These are phyloP conservation scores for Zizania latifolia DNA, from an alignment of 176 grass and related monocot species.

Conservation along the genomic window DNA sequence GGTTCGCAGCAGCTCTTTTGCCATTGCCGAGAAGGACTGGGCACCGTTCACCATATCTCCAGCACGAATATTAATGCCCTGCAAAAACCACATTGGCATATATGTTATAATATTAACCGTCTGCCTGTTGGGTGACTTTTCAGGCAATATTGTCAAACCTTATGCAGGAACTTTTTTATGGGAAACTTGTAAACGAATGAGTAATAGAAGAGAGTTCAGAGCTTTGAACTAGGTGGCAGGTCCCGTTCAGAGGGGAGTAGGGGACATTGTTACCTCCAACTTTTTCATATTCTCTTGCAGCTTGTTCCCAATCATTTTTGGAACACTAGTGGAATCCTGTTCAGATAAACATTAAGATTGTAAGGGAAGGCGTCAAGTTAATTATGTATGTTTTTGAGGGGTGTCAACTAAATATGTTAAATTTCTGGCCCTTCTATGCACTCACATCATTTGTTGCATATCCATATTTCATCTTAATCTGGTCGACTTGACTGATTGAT, in stretches of 20 bases:
- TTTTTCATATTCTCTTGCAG: slow-evolving; percentile 83
- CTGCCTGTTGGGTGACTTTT: background rate
- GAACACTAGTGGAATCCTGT: slow-evolving; percentile 65
- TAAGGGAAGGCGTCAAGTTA: background rate
- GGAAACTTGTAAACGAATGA: background rate
- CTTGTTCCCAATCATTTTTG: slow-evolving; percentile 74
- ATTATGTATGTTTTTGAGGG: background rate
- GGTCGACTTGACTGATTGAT: slow-evolving; percentile 53
- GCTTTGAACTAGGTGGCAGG: background rate
- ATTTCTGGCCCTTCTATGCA: background rate
- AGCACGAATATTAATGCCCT: slow-evolving; percentile 65
- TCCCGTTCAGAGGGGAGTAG: background rate
- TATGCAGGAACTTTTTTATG: background rate
- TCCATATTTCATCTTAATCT: slow-evolving; percentile 95
- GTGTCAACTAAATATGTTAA: background rate
- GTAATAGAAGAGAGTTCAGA: background rate
- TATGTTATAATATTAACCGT: slow-evolving; percentile 8
- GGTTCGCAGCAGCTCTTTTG: slow-evolving; percentile 59
- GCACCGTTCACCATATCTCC: slow-evolving; percentile 70
- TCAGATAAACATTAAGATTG: slow-evolving; percentile 17
- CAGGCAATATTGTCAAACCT: background rate
- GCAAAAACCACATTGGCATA: slow-evolving; percentile 7
- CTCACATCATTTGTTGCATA: slow-evolving; percentile 77
- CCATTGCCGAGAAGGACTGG: slow-evolving; percentile 86
- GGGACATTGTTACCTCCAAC: slow-evolving; percentile 63